Base-by-base conservation (phyloP, 2,329 filamentous ascomycete species). In the Paraphoma sp. region DNA sequence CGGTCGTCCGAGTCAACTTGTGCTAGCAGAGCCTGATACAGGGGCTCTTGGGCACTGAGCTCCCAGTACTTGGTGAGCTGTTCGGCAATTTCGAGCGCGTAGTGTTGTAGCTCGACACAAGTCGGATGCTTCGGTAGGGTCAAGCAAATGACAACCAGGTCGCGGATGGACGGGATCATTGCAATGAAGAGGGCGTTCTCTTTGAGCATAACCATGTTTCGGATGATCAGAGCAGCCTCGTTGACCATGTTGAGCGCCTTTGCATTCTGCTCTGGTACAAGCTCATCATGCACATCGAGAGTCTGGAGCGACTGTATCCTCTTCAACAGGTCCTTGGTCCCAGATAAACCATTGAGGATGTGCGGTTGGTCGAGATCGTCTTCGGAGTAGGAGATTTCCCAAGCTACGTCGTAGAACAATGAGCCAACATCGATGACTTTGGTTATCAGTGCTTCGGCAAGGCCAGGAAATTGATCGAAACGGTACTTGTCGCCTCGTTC, bases 401-500 rank as follows among this genome's bases (percentile, higher is more conserved):
- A 98, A 54, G 89, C 84, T 18, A 96, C 84, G 50, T 95, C 84
- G 71, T 93, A 95, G 77, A 93, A 96, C 11, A 97, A 79, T 45
- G 83, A 84, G 53, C 90, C 90, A 41, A 96, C 84, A 60, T 93
- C 87, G 48, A 97, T 81, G 1, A 90, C 88, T 71, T 96, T 96
- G 59, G 93, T 90, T 53, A 96, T 87, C 9, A 99, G 83, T 3
- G 91, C 91, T 76, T 98, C 95, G 0, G 92, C 92, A 29, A 99
- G 83, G 9, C 92, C 89, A 1, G 91, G 89, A 66, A 97, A 98
- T 5, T 92, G 91, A 67, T 96, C 93, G 64, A 98, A 97, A 58
- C 92, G 90, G 78, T 96, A 97, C 76, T 97, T 97, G 74, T 98
- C 95, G 45, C 94, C 94, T 43, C 93, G 87, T 76, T 98, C 93